A percentile compares a stretch with the other conserved stretches of the same genome.
Evolutionary conservation across 169 alveolate genomes (phyloP).

Genomic region (Cryptosporidium ubiquitum): DNA sequence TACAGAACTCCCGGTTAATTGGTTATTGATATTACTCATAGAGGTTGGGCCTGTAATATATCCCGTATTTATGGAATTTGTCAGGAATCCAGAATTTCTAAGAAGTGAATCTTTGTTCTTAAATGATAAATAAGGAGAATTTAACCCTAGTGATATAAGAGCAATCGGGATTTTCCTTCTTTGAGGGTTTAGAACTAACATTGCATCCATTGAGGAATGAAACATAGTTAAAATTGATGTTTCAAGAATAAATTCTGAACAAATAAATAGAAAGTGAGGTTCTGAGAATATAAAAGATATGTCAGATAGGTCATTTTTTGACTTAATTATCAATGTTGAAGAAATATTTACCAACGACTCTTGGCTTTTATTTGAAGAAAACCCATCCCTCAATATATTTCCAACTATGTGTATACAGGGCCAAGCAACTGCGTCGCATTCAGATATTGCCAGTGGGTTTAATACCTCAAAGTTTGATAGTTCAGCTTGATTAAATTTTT

Average conservation of each 20-base stretch:
- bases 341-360: constrained; percentile 44
- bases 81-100: constrained; percentile 3
- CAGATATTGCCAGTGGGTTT: constrained; percentile 24
- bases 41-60: background rate
- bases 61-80: background rate
- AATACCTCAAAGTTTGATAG: background rate
- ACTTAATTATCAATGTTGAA: constrained; percentile 58
- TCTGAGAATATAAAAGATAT: constrained; percentile 65
- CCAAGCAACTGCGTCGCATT: constrained; percentile 69
- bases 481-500: background rate
- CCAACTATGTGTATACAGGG: constrained; percentile 65
- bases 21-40: background rate
- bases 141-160: constrained; percentile 42
- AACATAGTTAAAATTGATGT: constrained; percentile 57
- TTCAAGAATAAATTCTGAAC: constrained; percentile 68
- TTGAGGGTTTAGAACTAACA: constrained; percentile 66
- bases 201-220: constrained; percentile 65
- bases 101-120: constrained; percentile 12
- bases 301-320: constrained; percentile 50
- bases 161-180: constrained; percentile 67
- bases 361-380: constrained; percentile 58
- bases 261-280: constrained; percentile 49
- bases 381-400: constrained; percentile 51
- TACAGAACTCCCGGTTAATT: background rate
- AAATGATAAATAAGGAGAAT: constrained; percentile 44